Evolutionary conservation across 768 basidiomycete species (phyloP).

Genomic region (Kwoniella europaea): DNA sequence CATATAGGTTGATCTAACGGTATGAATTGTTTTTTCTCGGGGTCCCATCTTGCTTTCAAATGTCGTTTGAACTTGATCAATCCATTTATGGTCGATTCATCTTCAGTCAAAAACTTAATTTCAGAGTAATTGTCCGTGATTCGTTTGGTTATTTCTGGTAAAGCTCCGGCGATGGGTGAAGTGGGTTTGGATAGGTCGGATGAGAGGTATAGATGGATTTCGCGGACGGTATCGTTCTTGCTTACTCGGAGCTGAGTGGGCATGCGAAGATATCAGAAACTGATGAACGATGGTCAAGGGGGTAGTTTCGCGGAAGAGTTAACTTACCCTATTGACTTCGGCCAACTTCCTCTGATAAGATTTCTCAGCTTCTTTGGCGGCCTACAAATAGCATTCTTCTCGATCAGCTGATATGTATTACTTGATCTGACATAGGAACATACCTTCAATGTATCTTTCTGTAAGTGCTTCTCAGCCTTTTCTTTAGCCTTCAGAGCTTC

Average conservation of each 20-base stretch:
- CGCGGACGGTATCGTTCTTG: conserved; percentile 51
- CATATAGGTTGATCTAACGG: conserved; percentile 35
- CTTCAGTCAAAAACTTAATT: conserved; percentile 26
- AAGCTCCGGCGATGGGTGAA: conserved; percentile 46
- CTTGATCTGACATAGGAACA: neutral
- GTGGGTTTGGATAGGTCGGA: conserved; percentile 34
- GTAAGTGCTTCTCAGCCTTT: conserved; percentile 36
- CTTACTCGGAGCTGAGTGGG: conserved; percentile 37
- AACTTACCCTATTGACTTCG: conserved; percentile 48
- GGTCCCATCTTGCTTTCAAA: conserved; percentile 45
- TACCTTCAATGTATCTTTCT: conserved; percentile 38
- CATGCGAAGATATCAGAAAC: neutral
- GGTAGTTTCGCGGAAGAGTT: neutral
- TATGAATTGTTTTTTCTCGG: conserved; percentile 37
- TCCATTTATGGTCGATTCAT: conserved; percentile 31
- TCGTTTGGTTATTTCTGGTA: conserved; percentile 43
- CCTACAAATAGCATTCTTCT: conserved; percentile 5
- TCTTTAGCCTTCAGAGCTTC: conserved; percentile 36
- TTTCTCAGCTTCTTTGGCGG: conserved; percentile 40
- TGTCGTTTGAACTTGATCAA: conserved; percentile 51
- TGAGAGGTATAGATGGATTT: conserved; percentile 52
- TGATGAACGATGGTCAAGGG: neutral
- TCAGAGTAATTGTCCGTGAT: conserved; percentile 40
- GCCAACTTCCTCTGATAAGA: conserved; percentile 45
- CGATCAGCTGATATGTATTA: neutral